Evolutionary conservation across 2,329 filamentous ascomycete genomes (phyloP), one percentile per base, ranked within the genome.

Genomic region (Allantophomopsis lycopodina): DNA sequence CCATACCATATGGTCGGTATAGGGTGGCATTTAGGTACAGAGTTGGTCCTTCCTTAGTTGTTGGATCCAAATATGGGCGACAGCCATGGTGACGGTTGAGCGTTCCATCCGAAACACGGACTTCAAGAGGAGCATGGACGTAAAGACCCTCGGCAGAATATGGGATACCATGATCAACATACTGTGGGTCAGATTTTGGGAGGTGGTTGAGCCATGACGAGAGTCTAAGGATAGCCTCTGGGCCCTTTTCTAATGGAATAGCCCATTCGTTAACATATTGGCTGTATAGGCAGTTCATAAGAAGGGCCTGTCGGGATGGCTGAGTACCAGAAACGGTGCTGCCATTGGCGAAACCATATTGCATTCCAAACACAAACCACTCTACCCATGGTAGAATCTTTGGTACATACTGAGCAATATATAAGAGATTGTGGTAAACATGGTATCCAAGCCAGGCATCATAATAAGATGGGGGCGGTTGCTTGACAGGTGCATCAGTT

Each of bases 211-310:
- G 69, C 91, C 91, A 98, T 36, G 83, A 81, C 32, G 80, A 83
- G 11, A 98, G 70, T 8, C 91, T 77, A 23, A 67, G 71, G 34
- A 98, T 74, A 7, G 86, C 88, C 60, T 95, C 88, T 12, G 89
- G 89, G 0, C 91, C 91, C 48, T 82, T 81, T 46, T 76, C 66
- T 1, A 98, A 69, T 1, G 91, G 89, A 6, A 98, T 71, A 0
- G 89, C 89, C 91, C 91, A 98, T 58, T 98, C 91, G 58, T 98
- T 95, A 48, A 98, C 91, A 52, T 86, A 94, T 56, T 98, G 91
- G n/a, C 83, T 89, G 66, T 95, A 98, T 5, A 96, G 73, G 54
- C 91, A 98, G 64, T 98, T 91, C 83, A 98, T 89, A 39, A 95
- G 69, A 35, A 96, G 72, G 11, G 87, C 89, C 46, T 80, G 67